Base-by-base conservation (phyloP, 768 basidiomycete genomes). In the Agrocybe praecox region DNA sequence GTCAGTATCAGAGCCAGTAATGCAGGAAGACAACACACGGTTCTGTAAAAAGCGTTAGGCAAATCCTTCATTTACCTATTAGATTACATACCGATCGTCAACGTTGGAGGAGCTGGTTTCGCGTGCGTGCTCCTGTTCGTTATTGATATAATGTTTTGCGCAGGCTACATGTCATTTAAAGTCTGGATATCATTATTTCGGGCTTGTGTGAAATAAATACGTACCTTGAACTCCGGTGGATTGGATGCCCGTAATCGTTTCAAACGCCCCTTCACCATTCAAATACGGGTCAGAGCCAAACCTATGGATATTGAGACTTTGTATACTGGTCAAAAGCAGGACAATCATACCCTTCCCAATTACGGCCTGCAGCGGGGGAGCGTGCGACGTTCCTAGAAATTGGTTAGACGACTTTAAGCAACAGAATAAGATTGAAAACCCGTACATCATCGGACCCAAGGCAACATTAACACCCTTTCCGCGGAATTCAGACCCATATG, bases 391-490 rank as follows among this genome's bases (percentile, higher is more conserved):
- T 80, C 78, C 77, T 80, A 29, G 6, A 6, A 5, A 11, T 45
- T n/a, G 8, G 9, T 58, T n/a, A 54, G 40, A 26, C 21, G 32
- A 33, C 26, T 12, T 26, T 11, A n/a, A 53, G 14, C n/a, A 7
- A 34, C 4, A n/a, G 19, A 23, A n/a, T 14, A 23, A 15, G 14
- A 18, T 2, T 18, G 18, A 33, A 11, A 24, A 34, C 22, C 67
- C 74, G 8, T 55, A 78, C 79, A 82, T 82, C 70, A 76, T 76
- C 1, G 82, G 82, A 1, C 79, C 80, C 17, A 84, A 70, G 9
- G 72, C 77, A 49, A 83, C 78, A 67, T 88, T 66, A 9, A 84
- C 78, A 22, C 88, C 88, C 67, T 86, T 85, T 40, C 79, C 83
- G 45, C 74, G 75, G 70, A 83, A 83, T 65, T 89, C 88, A 21